Conservation (phyloP, 208 protist genomes). For the Borovskyia barvae region DNA sequence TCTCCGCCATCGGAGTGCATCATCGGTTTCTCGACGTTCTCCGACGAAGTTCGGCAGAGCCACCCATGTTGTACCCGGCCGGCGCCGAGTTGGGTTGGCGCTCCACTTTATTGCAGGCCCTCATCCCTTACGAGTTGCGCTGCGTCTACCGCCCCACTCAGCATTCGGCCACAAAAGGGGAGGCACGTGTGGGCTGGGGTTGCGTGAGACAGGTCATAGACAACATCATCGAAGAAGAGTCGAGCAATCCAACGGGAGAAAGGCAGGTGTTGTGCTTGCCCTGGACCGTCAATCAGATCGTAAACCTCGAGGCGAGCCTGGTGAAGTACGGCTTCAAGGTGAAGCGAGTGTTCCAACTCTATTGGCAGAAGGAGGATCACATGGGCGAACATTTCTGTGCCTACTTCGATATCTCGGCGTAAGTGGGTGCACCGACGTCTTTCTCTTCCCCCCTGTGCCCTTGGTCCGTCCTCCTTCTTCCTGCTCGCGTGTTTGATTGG, state of each 20-base stretch:
- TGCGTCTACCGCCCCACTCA: slow-evolving; percentile 74
- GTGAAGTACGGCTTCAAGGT: slow-evolving; percentile 82
- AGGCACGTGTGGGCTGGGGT: slow-evolving; percentile 79
- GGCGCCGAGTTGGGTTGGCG: slow-evolving; percentile 42
- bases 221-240: slow-evolving; percentile 14
- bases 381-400: slow-evolving; percentile 81
- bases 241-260: not conserved
- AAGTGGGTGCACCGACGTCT: not conserved
- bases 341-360: slow-evolving; percentile 57
- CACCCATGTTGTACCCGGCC: slow-evolving; percentile 80
- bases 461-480: not conserved
- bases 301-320: slow-evolving; percentile 87
- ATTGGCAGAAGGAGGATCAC: slow-evolving; percentile 77
- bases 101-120: slow-evolving; percentile 34
- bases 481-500: not conserved
- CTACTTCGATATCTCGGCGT: slow-evolving; percentile 40
- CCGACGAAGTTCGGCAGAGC: slow-evolving; percentile 37
- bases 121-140: slow-evolving; percentile 76
- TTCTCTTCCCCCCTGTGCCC: not conserved
- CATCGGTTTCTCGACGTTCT: slow-evolving; percentile 83
- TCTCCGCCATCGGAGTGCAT: slow-evolving; percentile 71
- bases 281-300: slow-evolving; percentile 85
- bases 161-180: slow-evolving; percentile 75
- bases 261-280: slow-evolving; percentile 69
- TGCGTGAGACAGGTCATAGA: slow-evolving; percentile 74